These are phyloP conservation scores for Thalassiosira pacifica DNA, from an alignment of 352 stramenopile genomes.

Conservation along the genomic window DNA sequence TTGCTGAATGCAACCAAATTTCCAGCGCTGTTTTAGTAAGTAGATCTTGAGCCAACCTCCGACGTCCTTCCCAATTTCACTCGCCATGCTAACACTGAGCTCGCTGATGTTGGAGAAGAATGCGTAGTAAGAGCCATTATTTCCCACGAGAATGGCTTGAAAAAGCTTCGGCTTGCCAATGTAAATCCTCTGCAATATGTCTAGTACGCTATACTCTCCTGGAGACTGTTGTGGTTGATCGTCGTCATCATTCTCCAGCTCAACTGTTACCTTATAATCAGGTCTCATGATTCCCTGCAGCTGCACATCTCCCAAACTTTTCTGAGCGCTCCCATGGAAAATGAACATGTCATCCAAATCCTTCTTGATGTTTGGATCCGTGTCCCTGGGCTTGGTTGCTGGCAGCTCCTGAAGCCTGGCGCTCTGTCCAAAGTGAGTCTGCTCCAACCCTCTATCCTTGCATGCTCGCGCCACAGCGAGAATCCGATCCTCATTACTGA, in stretches of 20 bases:
- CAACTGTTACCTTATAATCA: not conserved
- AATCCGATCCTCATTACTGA: not conserved
- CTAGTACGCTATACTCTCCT: not conserved
- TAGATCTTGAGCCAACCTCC: constrained; percentile 5
- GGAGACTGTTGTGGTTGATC: not conserved
- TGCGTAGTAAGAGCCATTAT: not conserved
- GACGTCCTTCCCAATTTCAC: not conserved
- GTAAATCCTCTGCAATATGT: not conserved
- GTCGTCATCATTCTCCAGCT: not conserved
- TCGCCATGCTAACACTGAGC: not conserved
- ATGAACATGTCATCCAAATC: not conserved
- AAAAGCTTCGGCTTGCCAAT: not conserved
- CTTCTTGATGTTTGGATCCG: not conserved
- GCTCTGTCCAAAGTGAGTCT: not conserved
- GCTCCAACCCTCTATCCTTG: not conserved
- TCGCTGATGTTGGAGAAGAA: not conserved
- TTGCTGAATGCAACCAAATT: not conserved
- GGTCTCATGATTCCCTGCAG: not conserved
- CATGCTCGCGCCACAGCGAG: not conserved
- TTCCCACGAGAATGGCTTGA: not conserved
- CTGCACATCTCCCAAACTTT: not conserved
- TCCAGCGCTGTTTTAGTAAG: not conserved
- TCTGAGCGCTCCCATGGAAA: not conserved
- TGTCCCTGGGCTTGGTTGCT: too few species aligned
- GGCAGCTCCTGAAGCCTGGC: not conserved